Conservation (phyloP, 1,284 basidiomycete genomes). For the Cerrena zonata region DNA sequence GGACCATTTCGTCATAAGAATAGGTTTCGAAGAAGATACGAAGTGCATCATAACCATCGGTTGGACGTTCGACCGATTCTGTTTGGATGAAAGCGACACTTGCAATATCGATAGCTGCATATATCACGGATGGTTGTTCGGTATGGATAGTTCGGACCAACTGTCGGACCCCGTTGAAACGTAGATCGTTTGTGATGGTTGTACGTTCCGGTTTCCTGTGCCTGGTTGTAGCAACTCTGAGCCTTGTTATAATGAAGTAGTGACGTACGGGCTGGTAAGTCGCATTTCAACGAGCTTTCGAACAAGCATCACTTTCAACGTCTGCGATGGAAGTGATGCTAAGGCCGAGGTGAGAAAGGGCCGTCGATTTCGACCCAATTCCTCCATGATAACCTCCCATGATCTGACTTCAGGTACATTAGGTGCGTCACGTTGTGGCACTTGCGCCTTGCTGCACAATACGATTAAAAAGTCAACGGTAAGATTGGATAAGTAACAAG, state of each 20-base stretch:
- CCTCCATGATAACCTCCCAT: not conserved
- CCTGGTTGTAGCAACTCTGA: not conserved
- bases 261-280: not conserved
- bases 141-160: not conserved
- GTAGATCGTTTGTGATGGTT: not conserved
- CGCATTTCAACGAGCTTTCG: not conserved
- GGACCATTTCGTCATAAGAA: not conserved
- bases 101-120: not conserved
- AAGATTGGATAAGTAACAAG: not conserved
- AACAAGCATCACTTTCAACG: no score
- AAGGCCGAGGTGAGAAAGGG: not conserved
- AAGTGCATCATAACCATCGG: not conserved
- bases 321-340: no score
- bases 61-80: not conserved
- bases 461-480: not conserved
- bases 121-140: not conserved
- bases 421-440: no score
- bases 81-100: not conserved
- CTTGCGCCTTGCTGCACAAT: no score
- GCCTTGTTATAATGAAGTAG: not conserved
- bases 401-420: not conserved
- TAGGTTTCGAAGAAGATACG: not conserved
- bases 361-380: not conserved
- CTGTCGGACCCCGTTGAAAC: not conserved
- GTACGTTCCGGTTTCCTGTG: not conserved